Base-by-base conservation (phyloP, 2,329 filamentous ascomycete species). In the Pseudopyrenochaeta lycopersici region DNA sequence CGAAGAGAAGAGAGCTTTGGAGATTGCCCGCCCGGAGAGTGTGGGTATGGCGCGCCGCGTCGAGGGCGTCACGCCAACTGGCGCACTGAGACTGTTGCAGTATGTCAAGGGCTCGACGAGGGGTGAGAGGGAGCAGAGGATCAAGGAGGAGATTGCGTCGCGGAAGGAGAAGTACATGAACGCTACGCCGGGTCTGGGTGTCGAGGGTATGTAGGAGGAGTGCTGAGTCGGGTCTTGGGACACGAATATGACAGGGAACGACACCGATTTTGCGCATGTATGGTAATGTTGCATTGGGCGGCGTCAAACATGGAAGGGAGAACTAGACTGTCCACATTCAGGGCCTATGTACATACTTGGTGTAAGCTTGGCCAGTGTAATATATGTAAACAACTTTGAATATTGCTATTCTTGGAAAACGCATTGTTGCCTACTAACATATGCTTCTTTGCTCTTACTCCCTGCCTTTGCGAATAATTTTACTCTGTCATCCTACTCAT, bases 11-110 rank as follows among this genome's bases (percentile, higher is more conserved):
- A 82, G 86, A 23, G 83, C 89, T 3, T 80, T 99, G 31, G 83
- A 85, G 53, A 79, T 81, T 2, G 90, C 91, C 1, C 81, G 86
- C 46, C 95, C 95, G 0, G 91, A 96, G 76, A 96, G 86, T 56
- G 81, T 99, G 18, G 94, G 91, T 0, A 95, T 97, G 82, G 94
- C 94, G 29, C 83, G 92, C 43, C 81, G 95, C 12, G 86, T 97
- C 10, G 95, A 99, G 76, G 94, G 94, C 2, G 82, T 83, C n/a
- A 84, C 82, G 54, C 80, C 82, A 1, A 72, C 76, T 27, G 82
- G 81, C 0, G 80, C 80, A 21, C 58, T 84, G 60, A 68, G 85
- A 49, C 70, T 95, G 56, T 75, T 94, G 52, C 81, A 80, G 20
- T 84, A 85, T 71, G 87, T 92, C n/a, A 80, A 79, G 61, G 78